Conservation (phyloP, 257 asterid species). For the Misopates orontium region DNA sequence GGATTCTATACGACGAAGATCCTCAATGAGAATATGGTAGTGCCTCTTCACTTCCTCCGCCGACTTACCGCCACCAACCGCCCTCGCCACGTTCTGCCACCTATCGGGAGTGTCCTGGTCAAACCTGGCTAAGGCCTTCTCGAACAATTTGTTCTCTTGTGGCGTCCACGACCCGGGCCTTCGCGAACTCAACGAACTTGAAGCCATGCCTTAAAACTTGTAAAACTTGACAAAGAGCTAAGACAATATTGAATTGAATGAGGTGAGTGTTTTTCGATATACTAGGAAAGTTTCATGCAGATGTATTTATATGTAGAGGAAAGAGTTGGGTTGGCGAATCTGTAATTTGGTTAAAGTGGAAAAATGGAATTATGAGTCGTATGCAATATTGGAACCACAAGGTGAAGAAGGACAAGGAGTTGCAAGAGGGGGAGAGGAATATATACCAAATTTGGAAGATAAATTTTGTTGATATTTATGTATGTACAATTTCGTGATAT, state of each 20-base stretch:
- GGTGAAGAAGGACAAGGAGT: not conserved
- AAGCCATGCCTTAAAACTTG: slow-evolving; percentile 36
- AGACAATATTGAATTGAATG: not conserved
- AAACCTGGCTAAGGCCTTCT: slow-evolving; percentile 64
- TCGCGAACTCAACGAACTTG: slow-evolving; percentile 37
- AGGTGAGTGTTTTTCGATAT: no score
- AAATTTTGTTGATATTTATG: not conserved
- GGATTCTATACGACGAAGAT: slow-evolving; percentile 65
- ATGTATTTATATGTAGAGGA: not conserved
- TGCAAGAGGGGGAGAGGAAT: slow-evolving; percentile 11
- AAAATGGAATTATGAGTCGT: not conserved
- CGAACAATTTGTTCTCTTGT: slow-evolving; percentile 67
- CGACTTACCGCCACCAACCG: slow-evolving; percentile 70
- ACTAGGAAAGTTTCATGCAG: not conserved
- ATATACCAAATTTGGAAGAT: slow-evolving; percentile 10
- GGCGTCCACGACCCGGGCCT: slow-evolving; percentile 54
- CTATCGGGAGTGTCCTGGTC: slow-evolving; percentile 74
- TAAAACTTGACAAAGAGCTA: no score
- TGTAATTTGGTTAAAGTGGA: slow-evolving; percentile 13
- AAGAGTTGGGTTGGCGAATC: not conserved
- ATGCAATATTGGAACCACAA: slow-evolving; percentile 13
- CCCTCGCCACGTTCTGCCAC: slow-evolving; percentile 77
- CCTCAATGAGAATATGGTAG: slow-evolving; percentile 68
- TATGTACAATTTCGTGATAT: not conserved
- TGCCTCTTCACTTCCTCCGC: slow-evolving; percentile 68